A percentile compares a stretch with the other conserved stretches of the same genome.
Evolutionary conservation across 2,329 filamentous ascomycete genomes (phyloP).

Genomic region (Mycosphaerella sp.): DNA sequence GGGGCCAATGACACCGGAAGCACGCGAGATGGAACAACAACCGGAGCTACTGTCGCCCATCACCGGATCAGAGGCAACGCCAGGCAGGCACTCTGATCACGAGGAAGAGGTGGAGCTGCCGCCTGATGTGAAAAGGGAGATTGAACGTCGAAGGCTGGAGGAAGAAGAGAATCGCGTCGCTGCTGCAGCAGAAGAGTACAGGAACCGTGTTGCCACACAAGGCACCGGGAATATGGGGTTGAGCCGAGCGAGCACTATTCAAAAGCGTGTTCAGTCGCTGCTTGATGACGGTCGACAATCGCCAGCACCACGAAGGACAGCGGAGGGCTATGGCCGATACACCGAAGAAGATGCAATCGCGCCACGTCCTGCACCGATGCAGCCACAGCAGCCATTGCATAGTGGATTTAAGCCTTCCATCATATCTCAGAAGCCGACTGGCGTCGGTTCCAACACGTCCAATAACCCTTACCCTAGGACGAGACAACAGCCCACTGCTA

Average conservation of each 20-base stretch:
- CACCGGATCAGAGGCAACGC: constrained; percentile 67
- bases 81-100: constrained; percentile 50
- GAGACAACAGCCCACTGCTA: constrained; percentile 16
- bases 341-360: constrained; percentile 46
- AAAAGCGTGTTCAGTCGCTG: constrained; percentile 81
- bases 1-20: constrained; percentile 18
- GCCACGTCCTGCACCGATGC: constrained; percentile 4
- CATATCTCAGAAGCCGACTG: constrained; percentile 25
- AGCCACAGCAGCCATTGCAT: constrained; percentile 11
- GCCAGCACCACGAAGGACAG: constrained; percentile 57
- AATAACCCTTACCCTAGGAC: constrained; percentile 25
- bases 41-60: constrained; percentile 57
- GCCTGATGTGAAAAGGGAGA: constrained; percentile 81
- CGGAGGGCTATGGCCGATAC: constrained; percentile 84
- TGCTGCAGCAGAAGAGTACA: constrained; percentile 81
- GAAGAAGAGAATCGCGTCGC: constrained; percentile 89
- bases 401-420: constrained; percentile 19
- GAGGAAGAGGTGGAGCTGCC: constrained; percentile 66
- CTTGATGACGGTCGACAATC: constrained; percentile 65
- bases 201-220: constrained; percentile 61
- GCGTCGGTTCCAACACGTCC: constrained; percentile 7
- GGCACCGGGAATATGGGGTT: constrained; percentile 47
- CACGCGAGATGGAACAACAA: constrained; percentile 18
- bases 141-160: constrained; percentile 72
- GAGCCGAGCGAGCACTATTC: constrained; percentile 73